Evolutionary conservation across 176 grass and related monocot species (phyloP).

Genomic region (Secale cereale): DNA sequence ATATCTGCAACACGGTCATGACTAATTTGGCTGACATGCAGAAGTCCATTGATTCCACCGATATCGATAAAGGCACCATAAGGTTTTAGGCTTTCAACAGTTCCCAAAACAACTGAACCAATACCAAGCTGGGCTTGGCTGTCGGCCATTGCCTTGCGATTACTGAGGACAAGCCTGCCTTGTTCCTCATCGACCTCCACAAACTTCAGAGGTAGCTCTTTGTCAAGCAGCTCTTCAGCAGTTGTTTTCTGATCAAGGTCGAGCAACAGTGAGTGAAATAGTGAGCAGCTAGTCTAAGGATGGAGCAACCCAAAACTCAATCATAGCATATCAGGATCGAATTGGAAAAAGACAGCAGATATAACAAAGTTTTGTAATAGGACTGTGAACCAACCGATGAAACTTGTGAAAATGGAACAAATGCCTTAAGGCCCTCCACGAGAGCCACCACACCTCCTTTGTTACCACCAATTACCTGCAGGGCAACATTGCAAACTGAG

Average conservation of each 20-base stretch:
- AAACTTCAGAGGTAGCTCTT: slow-evolving; percentile 83
- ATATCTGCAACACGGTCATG: slow-evolving; percentile 92
- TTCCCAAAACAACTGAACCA: slow-evolving; percentile 89
- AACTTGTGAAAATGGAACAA: slow-evolving; percentile 96
- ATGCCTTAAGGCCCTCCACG: slow-evolving; percentile 78
- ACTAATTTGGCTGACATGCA: slow-evolving; percentile 99
- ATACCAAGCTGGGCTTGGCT: slow-evolving; percentile 95
- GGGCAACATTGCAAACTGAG: slow-evolving; percentile 11
- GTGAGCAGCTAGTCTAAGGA: not conserved
- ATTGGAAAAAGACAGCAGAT: slow-evolving; percentile 2
- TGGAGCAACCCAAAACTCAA: not conserved
- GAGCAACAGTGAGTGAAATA: slow-evolving; percentile 21
- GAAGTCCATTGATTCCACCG: slow-evolving; percentile 92
- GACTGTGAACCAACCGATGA: slow-evolving; percentile 53
- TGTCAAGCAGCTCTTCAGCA: slow-evolving; percentile 73
- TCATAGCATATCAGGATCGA: not conserved
- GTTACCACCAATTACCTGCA: slow-evolving; percentile 84
- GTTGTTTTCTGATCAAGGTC: slow-evolving; percentile 52
- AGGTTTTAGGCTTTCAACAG: slow-evolving; percentile 91
- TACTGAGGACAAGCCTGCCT: slow-evolving; percentile 88
- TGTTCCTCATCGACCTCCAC: slow-evolving; percentile 95
- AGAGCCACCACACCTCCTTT: slow-evolving; percentile 83
- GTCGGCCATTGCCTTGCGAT: slow-evolving; percentile 94
- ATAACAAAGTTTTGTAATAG: not conserved
- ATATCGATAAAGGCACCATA: slow-evolving; percentile 95